Conservation (phyloP, 352 stramenopile genomes). For the Phytopythium mirpurense region DNA sequence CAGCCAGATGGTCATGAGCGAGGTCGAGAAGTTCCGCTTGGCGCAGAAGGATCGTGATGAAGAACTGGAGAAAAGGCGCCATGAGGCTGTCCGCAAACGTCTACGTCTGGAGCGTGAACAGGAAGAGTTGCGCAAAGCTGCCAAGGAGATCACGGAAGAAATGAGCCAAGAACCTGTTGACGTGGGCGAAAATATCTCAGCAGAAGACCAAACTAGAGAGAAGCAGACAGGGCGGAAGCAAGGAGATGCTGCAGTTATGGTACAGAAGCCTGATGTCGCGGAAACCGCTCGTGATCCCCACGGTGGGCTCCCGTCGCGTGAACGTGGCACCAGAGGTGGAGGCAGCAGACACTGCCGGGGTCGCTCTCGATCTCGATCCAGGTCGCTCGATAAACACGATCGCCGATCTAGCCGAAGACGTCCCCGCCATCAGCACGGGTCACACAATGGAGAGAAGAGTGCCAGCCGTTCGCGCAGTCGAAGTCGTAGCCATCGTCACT, state of each 20-base stretch:
- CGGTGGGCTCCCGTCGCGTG: no score
- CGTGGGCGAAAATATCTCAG: no score
- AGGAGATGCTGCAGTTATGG: background rate
- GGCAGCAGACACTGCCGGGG: slow-evolving; percentile 6
- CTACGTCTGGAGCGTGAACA: slow-evolving; percentile 21
- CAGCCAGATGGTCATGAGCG: slow-evolving; percentile 34
- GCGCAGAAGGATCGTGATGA: slow-evolving; percentile 36
- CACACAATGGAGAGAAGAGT: background rate
- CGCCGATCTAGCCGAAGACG: slow-evolving; percentile 7
- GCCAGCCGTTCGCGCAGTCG: slow-evolving; percentile 10
- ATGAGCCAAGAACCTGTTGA: no score
- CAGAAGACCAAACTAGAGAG: background rate
- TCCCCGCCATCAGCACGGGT: slow-evolving; percentile 8
- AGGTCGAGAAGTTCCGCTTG: slow-evolving; percentile 40
- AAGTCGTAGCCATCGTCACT: slow-evolving; percentile 9
- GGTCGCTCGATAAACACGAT: background rate
- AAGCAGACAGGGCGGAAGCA: slow-evolving; percentile 4
- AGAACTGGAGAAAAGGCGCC: slow-evolving; percentile 25
- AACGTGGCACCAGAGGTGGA: background rate
- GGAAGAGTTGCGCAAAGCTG: slow-evolving; percentile 11
- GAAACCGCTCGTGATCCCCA: slow-evolving; percentile 7
- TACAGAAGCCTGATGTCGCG: background rate
- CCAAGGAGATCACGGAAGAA: no score
- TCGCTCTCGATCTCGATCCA: slow-evolving; percentile 10
- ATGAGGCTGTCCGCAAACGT: slow-evolving; percentile 21